Evolutionary conservation across 83 land plant species (phyloP).

Genomic region (Diphasiastrum complanatum): DNA sequence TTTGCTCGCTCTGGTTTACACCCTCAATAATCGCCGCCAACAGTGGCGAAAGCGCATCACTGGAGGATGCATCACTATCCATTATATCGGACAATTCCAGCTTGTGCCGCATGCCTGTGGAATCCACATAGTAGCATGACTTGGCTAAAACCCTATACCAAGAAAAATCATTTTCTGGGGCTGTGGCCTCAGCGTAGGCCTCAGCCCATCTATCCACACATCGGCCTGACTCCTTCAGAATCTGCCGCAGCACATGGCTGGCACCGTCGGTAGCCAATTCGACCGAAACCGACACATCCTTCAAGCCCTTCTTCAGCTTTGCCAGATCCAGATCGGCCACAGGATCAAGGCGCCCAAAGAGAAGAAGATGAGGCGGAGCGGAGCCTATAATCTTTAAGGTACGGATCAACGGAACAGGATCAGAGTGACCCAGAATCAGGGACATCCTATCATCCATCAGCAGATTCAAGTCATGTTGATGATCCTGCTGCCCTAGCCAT

Average conservation of each 20-base stretch:
- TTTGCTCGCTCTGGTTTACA: constrained; percentile 21
- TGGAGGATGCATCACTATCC: constrained; percentile 14
- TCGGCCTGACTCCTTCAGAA: constrained; percentile 16
- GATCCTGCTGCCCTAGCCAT: too few species aligned
- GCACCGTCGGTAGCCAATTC: too few species aligned
- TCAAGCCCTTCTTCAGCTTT: too few species aligned
- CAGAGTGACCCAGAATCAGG: constrained; percentile 25
- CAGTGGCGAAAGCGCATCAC: constrained; percentile 13
- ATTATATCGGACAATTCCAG: constrained; percentile 12
- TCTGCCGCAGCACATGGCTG: constrained; percentile 6
- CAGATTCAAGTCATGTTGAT: neutral
- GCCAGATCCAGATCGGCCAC: too few species aligned
- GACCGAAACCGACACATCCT: too few species aligned
- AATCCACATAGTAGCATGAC: constrained; percentile 26
- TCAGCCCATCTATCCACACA: neutral
- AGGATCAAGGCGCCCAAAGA: too few species aligned
- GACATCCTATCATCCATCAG: constrained; percentile 23
- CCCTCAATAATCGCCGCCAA: constrained; percentile 19
- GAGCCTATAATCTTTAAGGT: constrained; percentile 10
- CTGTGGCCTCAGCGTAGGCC: constrained; percentile 12
- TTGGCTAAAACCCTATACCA: constrained; percentile 9
- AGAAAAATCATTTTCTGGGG: constrained; percentile 2
- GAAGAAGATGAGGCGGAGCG: neutral
- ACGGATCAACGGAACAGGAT: constrained; percentile 16
- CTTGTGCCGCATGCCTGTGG: constrained; percentile 19